Evolutionary conservation across 2,329 filamentous ascomycete genomes (phyloP), one percentile per base, ranked within the genome.

Genomic region (Onygenales sp.): DNA sequence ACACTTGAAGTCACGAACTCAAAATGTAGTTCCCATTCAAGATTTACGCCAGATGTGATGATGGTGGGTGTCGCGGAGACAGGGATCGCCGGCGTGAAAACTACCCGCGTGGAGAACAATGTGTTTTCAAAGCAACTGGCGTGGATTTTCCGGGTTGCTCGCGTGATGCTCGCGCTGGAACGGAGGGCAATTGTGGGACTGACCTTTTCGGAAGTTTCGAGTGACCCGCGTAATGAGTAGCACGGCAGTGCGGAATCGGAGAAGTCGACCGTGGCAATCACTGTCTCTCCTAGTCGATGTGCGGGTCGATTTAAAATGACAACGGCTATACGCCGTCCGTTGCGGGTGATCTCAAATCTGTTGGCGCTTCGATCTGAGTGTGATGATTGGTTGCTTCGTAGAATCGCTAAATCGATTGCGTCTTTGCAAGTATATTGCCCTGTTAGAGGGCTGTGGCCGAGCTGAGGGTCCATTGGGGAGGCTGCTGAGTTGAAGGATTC

Each of bases 341-440:
- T 91, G 11, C 92, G 86, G 10, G 92, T 86, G 66, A 98, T 97
- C 65, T 95, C 91, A 67, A 97, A 98, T 40, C 90, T 84, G 63
- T 95, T 96, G n/a, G 86, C 82, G 64, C 87, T 91, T 61, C 89
- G 85, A 37, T 85, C 83, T n/a, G 82, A 80, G 44, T 82, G 78
- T 2, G 76, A 76, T 0, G 82, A 78, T 59, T 85, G 73, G 60
- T 89, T 89, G 65, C 88, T 90, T 58, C 88, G 84, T 51, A 96
- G 77, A 55, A 97, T 95, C 10, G 93, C 84, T 56, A 95, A 78
- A 65, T 96, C 88, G 62, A 98, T 95, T 17, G 88, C 84, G 62
- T 96, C 90, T 65, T 89, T 92, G 57, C 80, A 86, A 2, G 81
- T 83, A 27, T 56, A 54, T 14, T 46, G 45, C 6, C 52, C 51